Percentiles rank a stretch among this genome's conserved stretches.
These are phyloP conservation scores for Phytophthora melonis DNA, from an alignment of 352 stramenopile genomes.

Conservation along the genomic window DNA sequence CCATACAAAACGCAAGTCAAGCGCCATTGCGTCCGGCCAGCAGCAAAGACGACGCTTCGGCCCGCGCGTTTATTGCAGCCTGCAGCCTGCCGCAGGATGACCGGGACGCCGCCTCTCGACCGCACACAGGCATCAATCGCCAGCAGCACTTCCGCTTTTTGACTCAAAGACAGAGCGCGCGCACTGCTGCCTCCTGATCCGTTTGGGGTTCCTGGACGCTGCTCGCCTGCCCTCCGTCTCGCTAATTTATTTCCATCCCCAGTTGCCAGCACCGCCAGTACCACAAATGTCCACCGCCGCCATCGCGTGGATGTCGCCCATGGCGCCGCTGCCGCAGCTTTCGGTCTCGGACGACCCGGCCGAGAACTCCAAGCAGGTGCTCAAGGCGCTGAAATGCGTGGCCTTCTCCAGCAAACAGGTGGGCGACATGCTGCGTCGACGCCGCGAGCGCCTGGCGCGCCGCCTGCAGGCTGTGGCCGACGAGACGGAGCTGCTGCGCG, in stretches of 20 bases:
- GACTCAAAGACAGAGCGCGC: neutral
- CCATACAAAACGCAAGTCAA: no score
- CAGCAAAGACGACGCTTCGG: neutral
- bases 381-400: constrained; percentile 74
- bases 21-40: neutral
- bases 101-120: neutral
- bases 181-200: neutral
- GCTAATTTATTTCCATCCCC: neutral
- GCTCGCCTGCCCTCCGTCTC: neutral
- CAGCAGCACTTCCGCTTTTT: neutral
- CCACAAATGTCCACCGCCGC: neutral
- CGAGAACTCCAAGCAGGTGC: constrained; percentile 67
- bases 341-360: constrained; percentile 38
- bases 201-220: neutral
- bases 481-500: constrained; percentile 64
- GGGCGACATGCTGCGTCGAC: constrained; percentile 62
- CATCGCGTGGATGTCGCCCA: constrained; percentile 7
- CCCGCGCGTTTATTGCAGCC: neutral
- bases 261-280: no score
- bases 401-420: constrained; percentile 71
- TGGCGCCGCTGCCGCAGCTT: constrained; percentile 17
- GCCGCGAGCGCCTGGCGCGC: constrained; percentile 55
- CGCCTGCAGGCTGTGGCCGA: constrained; percentile 52
- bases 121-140: neutral
- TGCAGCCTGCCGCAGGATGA: neutral